Conservation (phyloP, 2,329 filamentous ascomycete species). For the Zopfia rhizophila region DNA sequence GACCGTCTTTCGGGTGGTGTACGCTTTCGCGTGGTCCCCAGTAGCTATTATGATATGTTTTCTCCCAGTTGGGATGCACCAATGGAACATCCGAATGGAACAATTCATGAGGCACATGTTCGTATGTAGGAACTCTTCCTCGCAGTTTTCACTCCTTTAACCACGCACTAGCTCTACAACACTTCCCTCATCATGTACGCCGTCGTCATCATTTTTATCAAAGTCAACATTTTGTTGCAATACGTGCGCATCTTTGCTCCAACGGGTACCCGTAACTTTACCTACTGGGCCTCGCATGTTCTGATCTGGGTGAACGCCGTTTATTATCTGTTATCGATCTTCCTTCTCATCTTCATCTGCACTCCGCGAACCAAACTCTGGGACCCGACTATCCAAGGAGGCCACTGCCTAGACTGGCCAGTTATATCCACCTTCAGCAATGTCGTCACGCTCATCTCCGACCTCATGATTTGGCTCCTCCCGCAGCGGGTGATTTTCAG, state of each 20-base stretch:
- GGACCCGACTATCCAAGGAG: constrained; percentile 3
- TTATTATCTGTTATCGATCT: neutral
- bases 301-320: constrained; percentile 2
- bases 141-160: no score
- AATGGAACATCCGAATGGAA: constrained; percentile 8
- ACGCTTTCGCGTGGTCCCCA: neutral
- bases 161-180: constrained; percentile 1
- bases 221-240: constrained; percentile 7
- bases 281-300: neutral
- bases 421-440: neutral
- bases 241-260: constrained; percentile 7
- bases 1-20: neutral
- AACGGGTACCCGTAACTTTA: constrained; percentile 1
- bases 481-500: constrained; percentile 9
- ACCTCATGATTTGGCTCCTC: constrained; percentile 5
- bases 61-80: constrained; percentile 11
- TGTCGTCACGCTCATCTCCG: constrained; percentile 2
- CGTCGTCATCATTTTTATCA: constrained; percentile 4
- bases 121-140: constrained; percentile 1
- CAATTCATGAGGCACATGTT: constrained; percentile 7
- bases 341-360: constrained; percentile 2
- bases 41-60: constrained; percentile 3
- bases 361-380: constrained; percentile 7
- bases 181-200: neutral
- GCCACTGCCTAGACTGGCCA: constrained; percentile 6